Base-by-base conservation (phyloP, 345 rosid species). In the Salix suchowensis region DNA sequence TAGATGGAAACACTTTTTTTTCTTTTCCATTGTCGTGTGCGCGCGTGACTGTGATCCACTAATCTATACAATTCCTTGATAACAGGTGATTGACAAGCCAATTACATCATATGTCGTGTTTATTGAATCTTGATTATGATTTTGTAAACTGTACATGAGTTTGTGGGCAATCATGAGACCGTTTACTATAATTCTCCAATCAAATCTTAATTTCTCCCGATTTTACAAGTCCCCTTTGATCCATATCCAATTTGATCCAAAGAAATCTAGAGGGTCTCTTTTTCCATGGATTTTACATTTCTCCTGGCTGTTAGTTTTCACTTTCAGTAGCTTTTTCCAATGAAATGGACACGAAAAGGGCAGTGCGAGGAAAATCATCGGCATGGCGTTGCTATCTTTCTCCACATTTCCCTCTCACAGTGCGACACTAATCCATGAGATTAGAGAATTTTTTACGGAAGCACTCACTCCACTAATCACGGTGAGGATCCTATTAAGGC, bases 381-480 rank as follows among this genome's bases (percentile, higher is more conserved):
- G 44, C 74, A 60, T 13, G 60, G 30, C 61, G n/a, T 7, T 40
- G 44, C 50, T 23, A 8, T 42, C 15, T 13, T 13, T 39, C 13
- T 12, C 50, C 28, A 30, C 18, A 14, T 8, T 13, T 75, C 67
- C 67, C 36, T 60, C 23, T 54, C 36, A 16, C 5, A 1, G 24
- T 13, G 34, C 34, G 21, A 9, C 28, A 5, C 61, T 55, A 40
- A 76, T 76, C 48, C 13, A 60, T 21, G 71, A 11, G 71, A 52
- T 26, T 37, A 39, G 5, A 65, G 50, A 16, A 39, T 30, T 24
- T 30, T 1, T 68, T 46, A 6, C 10, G 5, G 39, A 65, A 44
- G 66, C 76, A 71, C 55, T 72, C 42, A 26, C 30, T 26, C 76
- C 80, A 39, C 34, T 65, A 72, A 77, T 77, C 71, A 65, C 76